Base-by-base conservation (phyloP, 148 eudicot genomes). In the Diospyros lotus region DNA sequence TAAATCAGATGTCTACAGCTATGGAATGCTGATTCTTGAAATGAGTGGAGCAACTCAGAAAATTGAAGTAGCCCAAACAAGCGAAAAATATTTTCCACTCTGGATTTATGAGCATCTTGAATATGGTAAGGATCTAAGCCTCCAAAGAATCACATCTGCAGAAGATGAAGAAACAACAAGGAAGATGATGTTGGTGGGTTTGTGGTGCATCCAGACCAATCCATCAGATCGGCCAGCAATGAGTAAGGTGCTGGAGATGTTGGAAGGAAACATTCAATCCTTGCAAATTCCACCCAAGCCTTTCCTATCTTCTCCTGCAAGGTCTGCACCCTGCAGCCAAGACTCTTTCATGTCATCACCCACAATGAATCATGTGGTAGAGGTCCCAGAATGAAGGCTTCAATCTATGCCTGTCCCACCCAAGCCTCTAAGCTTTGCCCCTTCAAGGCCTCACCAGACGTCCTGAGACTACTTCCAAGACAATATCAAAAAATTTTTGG, bases 181-280 rank as follows among this genome's bases (percentile, higher is more conserved):
- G 71, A 83, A 80, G 73, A 60, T 83, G 86, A 42, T 77, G 1
- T 9, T 77, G 58, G 86, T 83, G 72, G 79, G 87, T 74, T 74
- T 84, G 74, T 81, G 84, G 76, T 81, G 87, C 61, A 76, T 81
- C 56, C 78, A 80, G 52, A 70, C 78, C n/a, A 51, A 69, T 17
- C 83, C 86, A 2, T 76, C 69, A 44, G 55, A 48, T 15, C 75
- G 83, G 7, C 86, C 81, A 5, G 1, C 74, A 58, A 80, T 77
- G 67, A 72, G 43, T 68, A 74, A 50, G 68, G 81, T 75, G 69
- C 76, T 80, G 58, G 83, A 83, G 62, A 83, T 70, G 86, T 77
- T 83, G 43, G 83, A 79, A 71, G 80, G 80, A 54, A 40, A 60
- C 10, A 13, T 73, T 5, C 70, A 77, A 6, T 60, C 76, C 51